Conservation (phyloP, 768 basidiomycete species). For the Xerocomus potaroensis region DNA sequence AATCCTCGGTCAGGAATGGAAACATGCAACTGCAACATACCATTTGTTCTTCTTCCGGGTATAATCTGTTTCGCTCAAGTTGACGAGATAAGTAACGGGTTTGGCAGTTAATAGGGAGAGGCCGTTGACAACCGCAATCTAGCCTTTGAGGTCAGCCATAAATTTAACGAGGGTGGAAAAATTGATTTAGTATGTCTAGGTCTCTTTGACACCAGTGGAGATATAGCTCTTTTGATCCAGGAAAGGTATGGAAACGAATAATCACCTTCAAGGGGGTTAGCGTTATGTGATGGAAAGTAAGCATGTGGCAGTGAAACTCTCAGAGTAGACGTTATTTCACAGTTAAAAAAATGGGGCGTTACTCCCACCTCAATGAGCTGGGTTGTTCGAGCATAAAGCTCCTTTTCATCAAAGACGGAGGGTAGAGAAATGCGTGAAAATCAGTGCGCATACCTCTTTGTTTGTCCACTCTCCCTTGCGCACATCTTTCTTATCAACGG, state of each 20-base stretch:
- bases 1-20: background rate
- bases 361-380: slow-evolving; percentile 96
- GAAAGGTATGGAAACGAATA: slow-evolving; percentile 3
- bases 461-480: slow-evolving; percentile 93
- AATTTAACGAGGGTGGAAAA: background rate
- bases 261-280: slow-evolving; percentile 23
- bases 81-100: slow-evolving; percentile 96
- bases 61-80: slow-evolving; percentile 92
- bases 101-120: slow-evolving; percentile 93
- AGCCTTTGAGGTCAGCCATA: slow-evolving; percentile 11
- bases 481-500: slow-evolving; percentile 80
- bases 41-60: slow-evolving; percentile 99
- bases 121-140: slow-evolving; percentile 90
- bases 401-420: slow-evolving; percentile 63
- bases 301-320: slow-evolving; percentile 17
- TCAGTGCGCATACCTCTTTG: slow-evolving; percentile 74
- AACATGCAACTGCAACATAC: slow-evolving; percentile 32
- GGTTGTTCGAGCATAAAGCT: slow-evolving; percentile 79
- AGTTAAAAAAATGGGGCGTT: slow-evolving; percentile 77
- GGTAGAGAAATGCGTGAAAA: background rate
- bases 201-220: no score
- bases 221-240: slow-evolving; percentile 43
- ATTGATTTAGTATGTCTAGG: slow-evolving; percentile 10
- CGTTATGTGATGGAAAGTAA: background rate
- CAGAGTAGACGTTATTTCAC: slow-evolving; percentile 59